Evolutionary conservation across 345 rosid species (phyloP).

Genomic region (Isatis tinctoria): DNA sequence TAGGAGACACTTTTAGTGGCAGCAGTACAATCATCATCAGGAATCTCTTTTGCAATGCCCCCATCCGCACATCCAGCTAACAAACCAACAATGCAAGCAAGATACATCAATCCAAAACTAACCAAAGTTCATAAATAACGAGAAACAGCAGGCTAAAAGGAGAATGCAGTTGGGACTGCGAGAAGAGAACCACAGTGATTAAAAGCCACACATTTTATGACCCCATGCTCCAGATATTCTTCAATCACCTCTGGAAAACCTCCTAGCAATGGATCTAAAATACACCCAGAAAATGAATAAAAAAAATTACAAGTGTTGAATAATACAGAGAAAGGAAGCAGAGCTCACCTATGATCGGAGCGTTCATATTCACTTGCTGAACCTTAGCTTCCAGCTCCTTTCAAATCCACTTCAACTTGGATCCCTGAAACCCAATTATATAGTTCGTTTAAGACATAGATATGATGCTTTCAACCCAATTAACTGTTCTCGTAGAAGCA

Average conservation of each 20-base stretch:
- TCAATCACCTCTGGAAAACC: too few relatives aligned
- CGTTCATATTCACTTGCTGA: conserved; percentile 20
- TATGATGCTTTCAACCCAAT: too few relatives aligned
- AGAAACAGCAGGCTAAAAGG: background rate
- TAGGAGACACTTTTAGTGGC: conserved; percentile 90
- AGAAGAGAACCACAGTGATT: conserved; percentile 97
- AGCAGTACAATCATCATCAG: conserved; percentile 65
- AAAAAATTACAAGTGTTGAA: background rate
- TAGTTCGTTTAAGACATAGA: too few relatives aligned
- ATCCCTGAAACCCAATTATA: too few relatives aligned
- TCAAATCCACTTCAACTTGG: too few relatives aligned
- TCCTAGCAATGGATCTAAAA: too few relatives aligned
- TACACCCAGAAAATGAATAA: too few relatives aligned
- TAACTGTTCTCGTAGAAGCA: too few relatives aligned
- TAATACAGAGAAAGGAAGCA: background rate
- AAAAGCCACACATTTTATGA: too few relatives aligned
- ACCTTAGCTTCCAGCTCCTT: too few relatives aligned
- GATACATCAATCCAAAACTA: background rate
- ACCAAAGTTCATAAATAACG: background rate
- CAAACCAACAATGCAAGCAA: conserved; percentile 15
- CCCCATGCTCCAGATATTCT: too few relatives aligned
- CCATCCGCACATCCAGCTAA: conserved; percentile 98
- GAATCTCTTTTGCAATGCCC: conserved; percentile 88
- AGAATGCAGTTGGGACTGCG: conserved; percentile 38
- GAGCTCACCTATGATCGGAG: conserved; percentile 27